Evolutionary conservation across 108 stramenopile genomes (phyloP).

Genomic region (Nannochloropsis gaditana): DNA sequence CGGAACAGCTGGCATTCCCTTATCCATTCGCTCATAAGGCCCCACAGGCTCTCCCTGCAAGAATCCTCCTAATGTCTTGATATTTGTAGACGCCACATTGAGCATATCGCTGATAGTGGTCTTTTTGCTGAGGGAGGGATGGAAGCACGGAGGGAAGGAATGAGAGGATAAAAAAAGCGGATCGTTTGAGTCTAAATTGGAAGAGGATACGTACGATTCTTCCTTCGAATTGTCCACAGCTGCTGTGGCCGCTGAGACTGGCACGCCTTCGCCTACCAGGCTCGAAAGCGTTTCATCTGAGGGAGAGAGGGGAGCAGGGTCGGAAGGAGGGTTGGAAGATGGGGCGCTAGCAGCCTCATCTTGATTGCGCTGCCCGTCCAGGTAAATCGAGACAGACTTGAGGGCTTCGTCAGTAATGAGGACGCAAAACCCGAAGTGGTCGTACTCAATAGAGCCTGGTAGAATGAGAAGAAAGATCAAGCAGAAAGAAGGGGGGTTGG

Average conservation of each 20-base stretch:
- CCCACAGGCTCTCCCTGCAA: not conserved
- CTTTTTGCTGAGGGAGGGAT: not conserved
- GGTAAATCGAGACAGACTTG: not conserved
- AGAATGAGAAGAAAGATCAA: too few species aligned
- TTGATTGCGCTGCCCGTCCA: not conserved
- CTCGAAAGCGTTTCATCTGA: not conserved
- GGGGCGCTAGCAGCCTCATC: not conserved
- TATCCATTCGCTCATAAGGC: not conserved
- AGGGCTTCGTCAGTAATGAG: constrained; percentile 8
- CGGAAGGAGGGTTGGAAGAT: not conserved
- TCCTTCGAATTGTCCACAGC: not conserved
- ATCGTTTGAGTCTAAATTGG: not conserved
- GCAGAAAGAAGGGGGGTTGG: not conserved
- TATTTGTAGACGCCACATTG: not conserved
- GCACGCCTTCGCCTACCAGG: not conserved
- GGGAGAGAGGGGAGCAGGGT: not conserved
- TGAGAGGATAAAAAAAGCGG: not conserved
- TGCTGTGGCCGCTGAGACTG: constrained; percentile 6
- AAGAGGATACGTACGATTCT: not conserved
- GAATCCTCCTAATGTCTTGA: not conserved
- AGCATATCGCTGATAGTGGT: not conserved
- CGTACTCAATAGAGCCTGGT: constrained; percentile 7
- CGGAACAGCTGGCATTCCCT: not conserved
- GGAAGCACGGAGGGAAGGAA: not conserved
- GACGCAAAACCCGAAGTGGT: not conserved